phyloP scores from a whole-genome alignment of 2,329 filamentous ascomycete species.

The Delphinella strobiligena region DNA sequence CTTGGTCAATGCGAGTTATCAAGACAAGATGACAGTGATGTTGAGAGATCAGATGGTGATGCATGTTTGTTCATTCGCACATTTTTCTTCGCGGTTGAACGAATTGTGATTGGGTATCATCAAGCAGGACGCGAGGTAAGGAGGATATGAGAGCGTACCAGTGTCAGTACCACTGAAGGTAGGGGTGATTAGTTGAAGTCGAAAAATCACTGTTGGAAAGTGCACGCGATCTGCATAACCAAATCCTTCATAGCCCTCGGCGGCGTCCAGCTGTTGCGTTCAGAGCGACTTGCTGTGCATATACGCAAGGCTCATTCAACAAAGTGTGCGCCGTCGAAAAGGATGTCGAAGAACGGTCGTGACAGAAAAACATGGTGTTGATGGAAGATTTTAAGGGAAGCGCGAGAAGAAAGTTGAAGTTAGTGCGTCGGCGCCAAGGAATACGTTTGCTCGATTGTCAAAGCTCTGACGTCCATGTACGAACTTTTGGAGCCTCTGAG shows the following conservation, averaged over 20 bases:
- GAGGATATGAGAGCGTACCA: neutral
- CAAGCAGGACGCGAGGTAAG: neutral
- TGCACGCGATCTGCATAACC: no score
- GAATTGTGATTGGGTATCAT: slow-evolving; percentile 18
- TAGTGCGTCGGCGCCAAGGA: slow-evolving; percentile 8
- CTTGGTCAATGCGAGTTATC: neutral
- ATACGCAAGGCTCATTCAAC: neutral
- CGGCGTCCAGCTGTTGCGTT: neutral
- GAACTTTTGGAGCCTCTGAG: no score
- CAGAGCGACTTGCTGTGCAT: neutral
- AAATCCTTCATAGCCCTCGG: no score
- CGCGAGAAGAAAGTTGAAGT: slow-evolving; percentile 2
- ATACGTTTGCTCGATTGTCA: no score
- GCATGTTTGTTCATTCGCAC: slow-evolving; percentile 29
- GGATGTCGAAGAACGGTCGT: slow-evolving; percentile 10
- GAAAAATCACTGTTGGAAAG: no score
- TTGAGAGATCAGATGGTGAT: slow-evolving; percentile 26
- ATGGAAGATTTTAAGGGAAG: neutral
- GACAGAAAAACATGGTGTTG: slow-evolving; percentile 10
- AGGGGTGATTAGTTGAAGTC: no score
- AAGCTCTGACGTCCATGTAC: no score
- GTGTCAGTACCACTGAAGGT: neutral
- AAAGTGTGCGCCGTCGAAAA: neutral
- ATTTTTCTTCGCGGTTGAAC: slow-evolving; percentile 23
- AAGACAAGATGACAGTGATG: neutral